phyloP scores from a whole-genome alignment of 1,139 yeast species.

The Maudiozyma humilis region DNA sequence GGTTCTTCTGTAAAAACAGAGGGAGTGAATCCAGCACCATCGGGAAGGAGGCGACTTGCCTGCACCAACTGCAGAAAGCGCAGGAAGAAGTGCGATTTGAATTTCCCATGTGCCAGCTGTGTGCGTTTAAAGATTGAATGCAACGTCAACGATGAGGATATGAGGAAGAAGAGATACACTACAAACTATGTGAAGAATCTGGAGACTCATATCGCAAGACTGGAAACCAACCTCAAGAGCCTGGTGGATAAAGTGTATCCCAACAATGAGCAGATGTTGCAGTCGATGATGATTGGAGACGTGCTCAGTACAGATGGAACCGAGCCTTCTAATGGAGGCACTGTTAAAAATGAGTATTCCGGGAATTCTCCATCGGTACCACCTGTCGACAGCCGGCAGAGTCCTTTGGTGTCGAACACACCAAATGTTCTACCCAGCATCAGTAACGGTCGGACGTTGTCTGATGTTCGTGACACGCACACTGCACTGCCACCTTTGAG shows the following conservation, averaged over 20 bases:
- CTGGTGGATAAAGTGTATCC: conserved; percentile 19
- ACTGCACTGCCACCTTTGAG: conserved; percentile 2
- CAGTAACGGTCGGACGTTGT: background rate
- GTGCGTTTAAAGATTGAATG: conserved; percentile 40
- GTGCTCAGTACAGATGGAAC: conserved; percentile 8
- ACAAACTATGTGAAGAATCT: conserved; percentile 40
- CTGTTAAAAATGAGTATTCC: background rate
- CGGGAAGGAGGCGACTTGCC: conserved; percentile 24
- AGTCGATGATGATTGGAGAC: conserved; percentile 20
- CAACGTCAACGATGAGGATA: conserved; percentile 42
- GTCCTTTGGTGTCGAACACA: background rate
- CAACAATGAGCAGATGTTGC: conserved; percentile 13
- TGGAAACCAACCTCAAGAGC: conserved; percentile 24
- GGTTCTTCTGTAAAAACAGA: background rate
- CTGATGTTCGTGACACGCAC: background rate
- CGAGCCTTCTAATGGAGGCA: background rate
- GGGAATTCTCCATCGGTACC: no score
- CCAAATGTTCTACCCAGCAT: background rate
- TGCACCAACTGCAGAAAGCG: conserved; percentile 31
- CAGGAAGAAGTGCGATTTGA: conserved; percentile 44
- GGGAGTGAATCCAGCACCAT: conserved; percentile 3
- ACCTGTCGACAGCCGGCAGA: background rate
- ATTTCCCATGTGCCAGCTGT: conserved; percentile 46
- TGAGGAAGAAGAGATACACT: conserved; percentile 46
- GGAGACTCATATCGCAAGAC: conserved; percentile 28